These are phyloP conservation scores for Penicillium sp. DNA, from an alignment of 2,329 filamentous ascomycete genomes.

Conservation along the genomic window DNA sequence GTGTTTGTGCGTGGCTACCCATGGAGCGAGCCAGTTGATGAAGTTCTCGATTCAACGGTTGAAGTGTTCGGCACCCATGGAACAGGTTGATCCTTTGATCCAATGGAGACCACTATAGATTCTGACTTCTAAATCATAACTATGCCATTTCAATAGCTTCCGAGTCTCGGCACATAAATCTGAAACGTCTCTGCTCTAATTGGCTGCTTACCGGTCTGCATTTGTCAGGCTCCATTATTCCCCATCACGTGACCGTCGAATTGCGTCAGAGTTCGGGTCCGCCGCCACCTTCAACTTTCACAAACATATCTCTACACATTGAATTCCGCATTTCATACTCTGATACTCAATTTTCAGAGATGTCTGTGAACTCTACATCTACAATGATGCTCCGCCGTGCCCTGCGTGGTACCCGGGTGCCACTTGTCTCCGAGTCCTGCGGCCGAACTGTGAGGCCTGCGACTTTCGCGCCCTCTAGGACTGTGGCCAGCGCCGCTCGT, in stretches of 20 bases:
- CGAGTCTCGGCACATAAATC: conserved; percentile 16
- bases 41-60: too few species aligned
- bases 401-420: conserved; percentile 23
- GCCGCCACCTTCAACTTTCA: conserved; percentile 9
- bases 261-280: conserved; percentile 32
- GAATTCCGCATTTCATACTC: conserved; percentile 1
- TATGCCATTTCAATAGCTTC: neutral
- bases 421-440: conserved; percentile 25
- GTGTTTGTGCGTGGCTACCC: too few species aligned
- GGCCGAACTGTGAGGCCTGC: conserved; percentile 28
- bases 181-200: conserved; percentile 21
- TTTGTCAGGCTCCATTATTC: conserved; percentile 27
- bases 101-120: neutral
- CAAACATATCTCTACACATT: conserved; percentile 9
- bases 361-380: conserved; percentile 34
- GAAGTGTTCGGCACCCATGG: too few species aligned
- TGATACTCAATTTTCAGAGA: conserved; percentile 12
- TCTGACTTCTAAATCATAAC: neutral
- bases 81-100: too few species aligned
- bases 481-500: conserved; percentile 42
- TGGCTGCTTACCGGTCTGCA: conserved; percentile 13
- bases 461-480: conserved; percentile 33
- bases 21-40: too few species aligned
- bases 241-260: conserved; percentile 26
- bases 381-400: conserved; percentile 31